A percentile compares a stretch with the other conserved stretches of the same genome.
These are phyloP conservation scores for Lactarius tabidus DNA, from an alignment of 768 basidiomycete genomes.

Conservation along the genomic window DNA sequence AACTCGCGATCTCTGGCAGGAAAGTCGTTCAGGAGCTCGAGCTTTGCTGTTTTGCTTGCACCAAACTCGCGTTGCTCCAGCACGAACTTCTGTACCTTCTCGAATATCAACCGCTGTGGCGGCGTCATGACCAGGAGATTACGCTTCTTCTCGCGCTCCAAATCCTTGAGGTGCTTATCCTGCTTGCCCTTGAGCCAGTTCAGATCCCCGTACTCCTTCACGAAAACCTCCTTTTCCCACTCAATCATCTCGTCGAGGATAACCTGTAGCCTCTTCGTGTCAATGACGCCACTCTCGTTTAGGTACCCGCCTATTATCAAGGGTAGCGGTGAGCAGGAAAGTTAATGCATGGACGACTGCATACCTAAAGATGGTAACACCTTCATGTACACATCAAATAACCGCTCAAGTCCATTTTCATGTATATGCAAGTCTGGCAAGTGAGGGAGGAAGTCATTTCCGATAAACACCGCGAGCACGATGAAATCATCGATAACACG, in stretches of 20 bases:
- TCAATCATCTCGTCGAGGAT: conserved; percentile 83
- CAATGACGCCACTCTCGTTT: conserved; percentile 84
- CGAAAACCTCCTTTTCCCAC: conserved; percentile 88
- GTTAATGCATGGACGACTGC: conserved; percentile 23
- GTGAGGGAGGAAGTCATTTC: conserved; percentile 97
- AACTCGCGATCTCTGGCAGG: conserved; percentile 78
- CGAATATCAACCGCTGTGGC: conserved; percentile 73
- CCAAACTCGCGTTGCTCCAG: conserved; percentile 40
- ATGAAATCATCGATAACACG: conserved; percentile 98
- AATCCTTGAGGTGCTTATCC: conserved; percentile 60
- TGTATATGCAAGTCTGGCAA: conserved; percentile 96
- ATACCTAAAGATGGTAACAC: conserved; percentile 71
- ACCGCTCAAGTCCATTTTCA: conserved; percentile 87
- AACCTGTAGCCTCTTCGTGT: conserved; percentile 73
- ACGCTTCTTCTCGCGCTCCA: conserved; percentile 55
- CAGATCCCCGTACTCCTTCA: conserved; percentile 84
- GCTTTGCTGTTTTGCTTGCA: conserved; percentile 36
- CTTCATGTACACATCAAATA: conserved; percentile 96
- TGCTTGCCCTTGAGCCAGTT: conserved; percentile 97
- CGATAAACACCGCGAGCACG: conserved; percentile 92
- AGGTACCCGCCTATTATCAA: conserved; percentile 74
- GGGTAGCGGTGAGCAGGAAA: neutral
- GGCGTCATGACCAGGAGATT: conserved; percentile 57
- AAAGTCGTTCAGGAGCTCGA: conserved; percentile 75
- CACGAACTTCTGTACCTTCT: conserved; percentile 75